Percentiles rank a stretch among this genome's conserved stretches.
phyloP scores from a whole-genome alignment of 768 basidiomycete species.

The Lactarius vividus region DNA sequence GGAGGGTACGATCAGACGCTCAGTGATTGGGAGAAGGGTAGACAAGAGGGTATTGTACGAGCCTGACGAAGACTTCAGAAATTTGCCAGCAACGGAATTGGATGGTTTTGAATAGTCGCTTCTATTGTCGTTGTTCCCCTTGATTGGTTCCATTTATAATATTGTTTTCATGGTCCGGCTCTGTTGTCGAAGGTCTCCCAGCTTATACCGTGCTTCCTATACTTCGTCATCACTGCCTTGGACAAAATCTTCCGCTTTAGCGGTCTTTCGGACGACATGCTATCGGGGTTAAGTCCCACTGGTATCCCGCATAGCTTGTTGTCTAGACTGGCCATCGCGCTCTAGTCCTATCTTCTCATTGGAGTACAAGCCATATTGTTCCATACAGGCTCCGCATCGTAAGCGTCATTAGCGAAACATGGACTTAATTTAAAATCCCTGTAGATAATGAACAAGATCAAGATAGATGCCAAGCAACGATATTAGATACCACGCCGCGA shows the following conservation, averaged over 20 bases:
- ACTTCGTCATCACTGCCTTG: conserved; percentile 51
- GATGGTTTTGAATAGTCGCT: conserved; percentile 15
- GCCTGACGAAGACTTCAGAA: conserved; percentile 23
- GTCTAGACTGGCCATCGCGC: conserved; percentile 28
- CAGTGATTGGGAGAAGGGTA: conserved; percentile 40
- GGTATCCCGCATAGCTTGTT: conserved; percentile 55
- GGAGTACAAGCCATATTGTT: conserved; percentile 24
- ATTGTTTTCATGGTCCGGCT: background rate
- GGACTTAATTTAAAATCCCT: conserved; percentile 6
- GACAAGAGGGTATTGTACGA: conserved; percentile 22
- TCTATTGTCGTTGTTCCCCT: conserved; percentile 21
- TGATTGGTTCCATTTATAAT: background rate
- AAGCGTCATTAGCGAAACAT: conserved; percentile 6
- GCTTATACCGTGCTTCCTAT: conserved; percentile 48
- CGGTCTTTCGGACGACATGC: conserved; percentile 42
- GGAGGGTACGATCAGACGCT: conserved; percentile 65
- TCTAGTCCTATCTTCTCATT: conserved; percentile 30
- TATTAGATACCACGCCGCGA: conserved; percentile 35
- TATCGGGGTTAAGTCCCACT: conserved; percentile 61
- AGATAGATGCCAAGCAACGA: background rate
- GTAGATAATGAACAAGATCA: background rate
- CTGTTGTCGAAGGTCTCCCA: background rate
- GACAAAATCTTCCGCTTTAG: conserved; percentile 61
- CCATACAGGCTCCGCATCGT: conserved; percentile 20
- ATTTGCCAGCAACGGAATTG: conserved; percentile 5